Evolutionary conservation across 1,284 basidiomycete genomes (phyloP).

Genomic region (Sanghuangporus baumii): DNA sequence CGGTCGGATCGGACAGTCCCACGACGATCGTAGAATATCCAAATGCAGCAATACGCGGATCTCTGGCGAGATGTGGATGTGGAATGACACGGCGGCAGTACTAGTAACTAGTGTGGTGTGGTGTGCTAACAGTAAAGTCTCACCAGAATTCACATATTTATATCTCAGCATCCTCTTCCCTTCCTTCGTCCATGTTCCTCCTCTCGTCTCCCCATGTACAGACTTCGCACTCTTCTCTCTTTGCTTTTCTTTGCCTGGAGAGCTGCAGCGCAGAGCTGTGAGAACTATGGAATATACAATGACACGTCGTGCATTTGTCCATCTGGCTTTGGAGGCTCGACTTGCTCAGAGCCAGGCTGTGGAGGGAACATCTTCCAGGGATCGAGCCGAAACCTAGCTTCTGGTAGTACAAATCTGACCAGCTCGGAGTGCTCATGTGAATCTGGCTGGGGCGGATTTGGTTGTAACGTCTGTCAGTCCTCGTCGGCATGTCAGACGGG

Average conservation of each 20-base stretch:
- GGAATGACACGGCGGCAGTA: background rate
- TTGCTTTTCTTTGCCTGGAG: background rate
- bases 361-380: slow-evolving; percentile 78
- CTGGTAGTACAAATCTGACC: slow-evolving; percentile 45
- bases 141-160: background rate
- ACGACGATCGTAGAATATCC: background rate
- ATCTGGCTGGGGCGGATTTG: slow-evolving; percentile 68
- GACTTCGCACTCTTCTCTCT: background rate
- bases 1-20: background rate
- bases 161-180: background rate
- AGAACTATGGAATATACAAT: slow-evolving; percentile 61
- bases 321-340: slow-evolving; percentile 66
- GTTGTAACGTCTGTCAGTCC: slow-evolving; percentile 71
- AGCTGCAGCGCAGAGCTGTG: slow-evolving; percentile 38
- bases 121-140: background rate
- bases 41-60: background rate
- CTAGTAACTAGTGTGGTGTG: no score
- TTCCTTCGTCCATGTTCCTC: background rate
- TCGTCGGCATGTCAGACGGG: slow-evolving; percentile 56
- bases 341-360: slow-evolving; percentile 67
- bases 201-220: background rate
- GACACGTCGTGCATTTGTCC: slow-evolving; percentile 66
- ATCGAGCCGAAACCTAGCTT: slow-evolving; percentile 42
- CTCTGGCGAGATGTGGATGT: background rate
- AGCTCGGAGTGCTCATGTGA: slow-evolving; percentile 59